Percentiles rank a stretch among this genome's conserved stretches.
These are phyloP conservation scores for Fusarium tuaranense DNA, from an alignment of 2,329 filamentous ascomycete species.

Conservation along the genomic window DNA sequence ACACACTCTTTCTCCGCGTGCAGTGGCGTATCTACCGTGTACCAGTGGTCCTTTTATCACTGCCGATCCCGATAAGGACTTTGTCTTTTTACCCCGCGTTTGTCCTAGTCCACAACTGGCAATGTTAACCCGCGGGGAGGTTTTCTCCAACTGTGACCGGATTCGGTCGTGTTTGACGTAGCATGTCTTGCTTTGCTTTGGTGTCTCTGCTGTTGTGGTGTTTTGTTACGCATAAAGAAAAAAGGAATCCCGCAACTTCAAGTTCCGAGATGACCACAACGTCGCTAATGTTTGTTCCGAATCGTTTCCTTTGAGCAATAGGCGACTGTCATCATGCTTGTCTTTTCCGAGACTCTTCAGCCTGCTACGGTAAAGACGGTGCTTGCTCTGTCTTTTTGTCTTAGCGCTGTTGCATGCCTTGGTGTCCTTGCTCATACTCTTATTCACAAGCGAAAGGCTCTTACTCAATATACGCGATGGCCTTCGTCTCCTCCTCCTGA, in stretches of 20 bases:
- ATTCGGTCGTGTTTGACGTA: conserved; percentile 17
- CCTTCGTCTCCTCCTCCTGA: conserved; percentile 21
- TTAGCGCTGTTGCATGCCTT: conserved; percentile 22
- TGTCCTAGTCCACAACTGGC: conserved; percentile 22
- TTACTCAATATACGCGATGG: conserved; percentile 22
- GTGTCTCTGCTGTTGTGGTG: background rate
- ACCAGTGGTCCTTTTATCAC: conserved; percentile 23
- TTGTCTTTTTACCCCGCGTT: conserved; percentile 33
- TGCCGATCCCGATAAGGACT: conserved; percentile 30
- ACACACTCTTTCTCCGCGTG: conserved; percentile 15
- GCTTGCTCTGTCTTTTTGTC: conserved; percentile 12
- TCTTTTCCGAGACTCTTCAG: conserved; percentile 21
- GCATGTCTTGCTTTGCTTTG: conserved; percentile 13
- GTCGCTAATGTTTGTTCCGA: background rate
- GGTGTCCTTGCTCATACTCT: conserved; percentile 28
- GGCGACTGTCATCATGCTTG: conserved; percentile 22
- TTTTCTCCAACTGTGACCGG: conserved; percentile 27
- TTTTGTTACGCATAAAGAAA: conserved; percentile 31
- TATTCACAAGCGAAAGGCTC: conserved; percentile 34
- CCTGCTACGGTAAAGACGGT: conserved; percentile 12
- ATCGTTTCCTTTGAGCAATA: background rate
- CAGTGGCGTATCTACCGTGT: conserved; percentile 4
- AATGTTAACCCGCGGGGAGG: conserved; percentile 30
- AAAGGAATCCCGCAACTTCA: conserved; percentile 16
- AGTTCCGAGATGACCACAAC: background rate